Conservation (phyloP, 2,329 filamentous ascomycete genomes). For the Talaromyces sp. region DNA sequence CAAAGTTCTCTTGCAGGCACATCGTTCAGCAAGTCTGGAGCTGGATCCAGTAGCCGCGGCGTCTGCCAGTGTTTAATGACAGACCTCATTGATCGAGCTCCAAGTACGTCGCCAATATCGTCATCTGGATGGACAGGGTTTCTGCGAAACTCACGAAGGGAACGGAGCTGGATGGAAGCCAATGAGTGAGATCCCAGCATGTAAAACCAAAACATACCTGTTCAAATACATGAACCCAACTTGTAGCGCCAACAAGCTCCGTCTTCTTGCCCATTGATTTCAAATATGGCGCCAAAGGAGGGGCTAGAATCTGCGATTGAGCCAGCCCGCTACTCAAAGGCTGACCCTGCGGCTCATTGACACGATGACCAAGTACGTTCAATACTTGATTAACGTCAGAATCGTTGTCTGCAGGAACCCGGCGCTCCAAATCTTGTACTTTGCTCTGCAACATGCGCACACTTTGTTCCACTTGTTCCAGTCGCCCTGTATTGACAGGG, state of each 20-base stretch:
- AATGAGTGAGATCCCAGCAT: too few relatives aligned
- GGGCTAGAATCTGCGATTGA: neutral
- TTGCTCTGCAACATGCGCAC: neutral
- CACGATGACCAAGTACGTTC: too few relatives aligned
- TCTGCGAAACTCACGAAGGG: neutral
- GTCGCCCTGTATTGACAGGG: neutral
- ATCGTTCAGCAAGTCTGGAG: constrained; percentile 16
- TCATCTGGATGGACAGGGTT: too few relatives aligned
- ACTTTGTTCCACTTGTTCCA: neutral
- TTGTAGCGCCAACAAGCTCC: neutral
- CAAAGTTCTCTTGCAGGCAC: constrained; percentile 43
- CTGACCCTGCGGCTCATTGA: too few relatives aligned
- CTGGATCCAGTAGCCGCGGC: constrained; percentile 3
- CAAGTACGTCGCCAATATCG: too few relatives aligned
- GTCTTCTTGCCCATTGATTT: neutral
- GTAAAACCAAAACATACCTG: too few relatives aligned
- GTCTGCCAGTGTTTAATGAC: neutral
- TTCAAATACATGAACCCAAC: neutral
- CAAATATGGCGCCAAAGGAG: neutral
- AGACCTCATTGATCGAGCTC: neutral
- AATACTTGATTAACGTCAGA: too few relatives aligned
- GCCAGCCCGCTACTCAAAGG: neutral
- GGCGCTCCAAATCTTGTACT: neutral
- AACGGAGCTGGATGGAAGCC: neutral
- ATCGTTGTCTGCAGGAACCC: neutral